A percentile compares a stretch with the other conserved stretches of the same genome.
These are phyloP conservation scores for Tolypocladium ovalisporum DNA, from an alignment of 2,329 filamentous ascomycete species.

Conservation along the genomic window DNA sequence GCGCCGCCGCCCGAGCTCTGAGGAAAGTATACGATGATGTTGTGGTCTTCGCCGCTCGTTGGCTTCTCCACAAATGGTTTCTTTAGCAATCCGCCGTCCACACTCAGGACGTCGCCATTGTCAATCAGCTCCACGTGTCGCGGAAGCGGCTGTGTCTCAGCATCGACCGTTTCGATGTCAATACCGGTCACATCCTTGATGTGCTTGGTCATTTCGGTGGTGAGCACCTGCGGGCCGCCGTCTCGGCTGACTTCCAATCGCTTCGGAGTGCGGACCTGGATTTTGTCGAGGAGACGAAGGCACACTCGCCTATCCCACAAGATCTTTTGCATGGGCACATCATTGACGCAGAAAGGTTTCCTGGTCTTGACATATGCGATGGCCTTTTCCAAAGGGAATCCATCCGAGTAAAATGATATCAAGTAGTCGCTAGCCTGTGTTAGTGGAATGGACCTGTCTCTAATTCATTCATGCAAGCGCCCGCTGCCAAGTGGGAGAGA, in stretches of 20 bases:
- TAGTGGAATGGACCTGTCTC: conserved; percentile 8
- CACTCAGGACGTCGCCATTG: conserved; percentile 75
- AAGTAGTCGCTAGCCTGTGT: conserved; percentile 59
- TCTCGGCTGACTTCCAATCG: conserved; percentile 88
- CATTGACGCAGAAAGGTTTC: conserved; percentile 95
- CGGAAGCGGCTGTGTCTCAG: conserved; percentile 52
- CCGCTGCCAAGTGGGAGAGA: conserved; percentile 2
- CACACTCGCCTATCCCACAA: conserved; percentile 93
- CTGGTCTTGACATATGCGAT: conserved; percentile 89
- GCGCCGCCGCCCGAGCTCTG: conserved; percentile 79
- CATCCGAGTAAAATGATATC: conserved; percentile 97
- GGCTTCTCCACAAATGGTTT: conserved; percentile 99
- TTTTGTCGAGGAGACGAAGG: conserved; percentile 74
- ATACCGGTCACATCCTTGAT: conserved; percentile 75
- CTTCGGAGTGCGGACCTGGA: conserved; percentile 80
- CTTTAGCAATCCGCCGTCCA: conserved; percentile 70
- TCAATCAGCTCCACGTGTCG: conserved; percentile 76
- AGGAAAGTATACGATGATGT: conserved; percentile 96
- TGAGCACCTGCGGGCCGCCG: conserved; percentile 72
- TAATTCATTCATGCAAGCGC: background rate
- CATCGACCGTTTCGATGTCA: conserved; percentile 56
- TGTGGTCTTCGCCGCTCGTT: conserved; percentile 96
- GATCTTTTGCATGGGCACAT: conserved; percentile 93
- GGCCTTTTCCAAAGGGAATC: conserved; percentile 92
- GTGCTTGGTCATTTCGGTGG: conserved; percentile 68